Evolutionary conservation across 225 moss, liverwort and hornwort species (phyloP), one percentile per base, ranked within the genome.

Genomic region (Takakia lepidozioides): DNA sequence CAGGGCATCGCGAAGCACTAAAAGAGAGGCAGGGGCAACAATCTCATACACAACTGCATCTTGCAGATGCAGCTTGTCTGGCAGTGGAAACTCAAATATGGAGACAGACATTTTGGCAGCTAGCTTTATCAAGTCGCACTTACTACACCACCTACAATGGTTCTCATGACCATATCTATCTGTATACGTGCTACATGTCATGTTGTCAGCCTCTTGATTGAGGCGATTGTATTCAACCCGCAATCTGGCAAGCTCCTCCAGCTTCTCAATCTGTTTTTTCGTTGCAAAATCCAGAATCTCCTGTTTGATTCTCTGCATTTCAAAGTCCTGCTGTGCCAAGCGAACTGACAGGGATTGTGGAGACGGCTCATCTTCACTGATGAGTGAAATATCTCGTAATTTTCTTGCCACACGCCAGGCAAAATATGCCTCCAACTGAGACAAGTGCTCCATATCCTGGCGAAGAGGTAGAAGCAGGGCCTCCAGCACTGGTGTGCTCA

Each of bases 1-100:
- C 4, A 69, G 22, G 0, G 62, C 48, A 35, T 69, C 62, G 53
- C 68, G 68, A 29, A 62, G 54, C 0, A 8, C 17, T 15, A 38
- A 13, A 22, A 25, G 10, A 34, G n/a, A 51, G 43, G 38, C 24
- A 8, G 52, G 27, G 51, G 41, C 5, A 26, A 52, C 57, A 27
- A 62, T 56, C 47, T 69, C 68, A 17, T 52, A 57, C 34, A 62
- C 62, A 27, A 62, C 51, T 28, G 48, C 68, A 1, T 69, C 10
- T 19, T 69, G 52, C 25, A 62, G 57, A 57, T 69, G 35, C 8
- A 0, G 0, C 3, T 0, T 0, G 15, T 32, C 8, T 2, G 68
- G 68, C 41, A 69, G 42, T 2, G 52, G 47, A 47, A 38, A 57
- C 57, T 69, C 68, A 10, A 46, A 4, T 18, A 62, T 23, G 0